Conservation (phyloP, 257 asterid species). For the Galeopsis tetrahit region DNA sequence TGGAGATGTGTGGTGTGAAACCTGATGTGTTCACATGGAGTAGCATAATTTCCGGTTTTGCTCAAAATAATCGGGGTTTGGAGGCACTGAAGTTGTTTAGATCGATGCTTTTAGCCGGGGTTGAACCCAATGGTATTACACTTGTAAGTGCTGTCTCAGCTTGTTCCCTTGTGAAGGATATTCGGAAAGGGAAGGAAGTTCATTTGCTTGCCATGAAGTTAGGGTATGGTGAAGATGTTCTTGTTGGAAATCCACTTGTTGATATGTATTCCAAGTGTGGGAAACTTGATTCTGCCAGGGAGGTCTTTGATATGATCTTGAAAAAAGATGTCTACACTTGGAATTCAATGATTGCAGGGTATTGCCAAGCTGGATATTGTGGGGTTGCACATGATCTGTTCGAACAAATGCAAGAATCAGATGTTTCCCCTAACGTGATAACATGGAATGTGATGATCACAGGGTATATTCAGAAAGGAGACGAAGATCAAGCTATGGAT, state of each 20-base stretch:
- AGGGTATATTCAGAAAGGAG: conserved; percentile 74
- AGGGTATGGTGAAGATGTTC: conserved; percentile 60
- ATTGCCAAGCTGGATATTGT: conserved; percentile 77
- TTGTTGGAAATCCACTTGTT: conserved; percentile 72
- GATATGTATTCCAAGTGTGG: conserved; percentile 86
- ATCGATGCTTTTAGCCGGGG: conserved; percentile 61
- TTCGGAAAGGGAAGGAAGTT: conserved; percentile 67
- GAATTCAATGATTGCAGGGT: conserved; percentile 88
- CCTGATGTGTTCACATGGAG: conserved; percentile 90
- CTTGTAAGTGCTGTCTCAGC: conserved; percentile 65
- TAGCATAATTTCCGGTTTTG: conserved; percentile 67
- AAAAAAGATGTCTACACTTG: conserved; percentile 74
- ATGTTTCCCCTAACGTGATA: conserved; percentile 61
- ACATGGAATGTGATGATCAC: conserved; percentile 86
- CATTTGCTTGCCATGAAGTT: conserved; percentile 63
- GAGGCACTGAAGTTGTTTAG: conserved; percentile 58
- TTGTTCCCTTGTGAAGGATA: conserved; percentile 58
- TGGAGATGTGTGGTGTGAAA: conserved; percentile 50
- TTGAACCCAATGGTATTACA: conserved; percentile 70
- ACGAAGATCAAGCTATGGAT: conserved; percentile 80
- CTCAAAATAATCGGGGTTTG: conserved; percentile 52
- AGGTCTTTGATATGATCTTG: conserved; percentile 56
- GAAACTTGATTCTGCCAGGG: conserved; percentile 61
- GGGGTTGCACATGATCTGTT: conserved; percentile 79
- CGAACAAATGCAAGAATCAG: conserved; percentile 59